Percentiles rank a stretch among this genome's conserved stretches.
These are phyloP conservation scores for Chondrostereum purpureum DNA, from an alignment of 1,284 basidiomycete species.

Conservation along the genomic window DNA sequence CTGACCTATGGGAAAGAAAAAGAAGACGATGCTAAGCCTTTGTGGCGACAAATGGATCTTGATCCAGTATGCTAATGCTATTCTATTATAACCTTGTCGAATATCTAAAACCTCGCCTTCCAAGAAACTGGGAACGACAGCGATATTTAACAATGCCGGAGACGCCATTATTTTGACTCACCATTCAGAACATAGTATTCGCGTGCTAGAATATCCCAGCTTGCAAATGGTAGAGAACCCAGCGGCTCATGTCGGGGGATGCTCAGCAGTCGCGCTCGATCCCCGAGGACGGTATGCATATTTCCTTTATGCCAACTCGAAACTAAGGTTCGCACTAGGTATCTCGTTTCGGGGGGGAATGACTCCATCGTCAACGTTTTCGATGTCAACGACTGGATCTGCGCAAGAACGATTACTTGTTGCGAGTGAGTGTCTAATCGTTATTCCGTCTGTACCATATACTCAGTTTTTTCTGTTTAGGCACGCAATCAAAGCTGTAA, in stretches of 20 bases:
- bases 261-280: slow-evolving; percentile 64
- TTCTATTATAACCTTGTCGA: not conserved
- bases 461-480: slow-evolving; percentile 29
- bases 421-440: slow-evolving; percentile 72
- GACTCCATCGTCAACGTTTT: slow-evolving; percentile 79
- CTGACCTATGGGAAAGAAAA: slow-evolving; percentile 44
- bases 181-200: slow-evolving; percentile 53
- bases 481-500: slow-evolving; percentile 64
- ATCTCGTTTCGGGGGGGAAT: slow-evolving; percentile 69
- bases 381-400: slow-evolving; percentile 72
- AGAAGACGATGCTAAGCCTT: slow-evolving; percentile 49
- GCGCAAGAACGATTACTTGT: slow-evolving; percentile 61
- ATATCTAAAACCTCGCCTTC: not conserved
- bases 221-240: slow-evolving; percentile 48
- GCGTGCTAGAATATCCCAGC: slow-evolving; percentile 62
- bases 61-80: slow-evolving; percentile 29
- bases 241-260: slow-evolving; percentile 72
- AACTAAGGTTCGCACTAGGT: slow-evolving; percentile 31
- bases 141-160: slow-evolving; percentile 65
- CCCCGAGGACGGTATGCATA: slow-evolving; percentile 54
- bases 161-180: slow-evolving; percentile 62
- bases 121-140: slow-evolving; percentile 48
- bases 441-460: not conserved
- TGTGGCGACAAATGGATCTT: slow-evolving; percentile 49
- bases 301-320: not conserved